phyloP scores from a whole-genome alignment of 164 flowering plant genomes.

The Annona squamosa region DNA sequence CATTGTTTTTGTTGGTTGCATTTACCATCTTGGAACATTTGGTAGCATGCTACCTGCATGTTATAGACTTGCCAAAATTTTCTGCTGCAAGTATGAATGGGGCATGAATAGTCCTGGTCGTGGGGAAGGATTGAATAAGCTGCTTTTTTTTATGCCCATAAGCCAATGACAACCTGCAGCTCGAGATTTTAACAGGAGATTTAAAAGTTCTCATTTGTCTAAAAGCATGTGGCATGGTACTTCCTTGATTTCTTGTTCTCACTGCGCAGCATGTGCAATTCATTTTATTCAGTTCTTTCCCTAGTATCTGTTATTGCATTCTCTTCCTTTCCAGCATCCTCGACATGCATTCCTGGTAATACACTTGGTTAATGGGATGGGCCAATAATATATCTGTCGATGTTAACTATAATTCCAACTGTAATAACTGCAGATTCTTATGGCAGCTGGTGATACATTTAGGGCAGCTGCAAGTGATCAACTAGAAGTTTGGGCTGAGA shows the following conservation, averaged over 20 bases:
- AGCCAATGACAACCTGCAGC: too few relatives aligned
- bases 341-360: background rate
- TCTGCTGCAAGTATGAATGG: background rate
- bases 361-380: background rate
- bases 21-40: background rate
- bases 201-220: too few relatives aligned
- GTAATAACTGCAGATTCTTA: conserved; percentile 50
- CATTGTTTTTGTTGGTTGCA: background rate
- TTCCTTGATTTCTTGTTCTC: too few relatives aligned
- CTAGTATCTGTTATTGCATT: too few relatives aligned
- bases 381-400: background rate
- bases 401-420: conserved; percentile 9
- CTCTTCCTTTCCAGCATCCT: background rate
- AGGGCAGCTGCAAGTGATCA: conserved; percentile 99
- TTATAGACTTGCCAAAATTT: background rate
- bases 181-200: too few relatives aligned
- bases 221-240: too few relatives aligned
- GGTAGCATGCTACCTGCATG: background rate
- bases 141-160: too few relatives aligned
- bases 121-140: too few relatives aligned
- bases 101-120: background rate
- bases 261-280: too few relatives aligned
- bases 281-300: too few relatives aligned
- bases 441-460: conserved; percentile 99
- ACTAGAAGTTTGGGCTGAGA: conserved; percentile 92